A percentile compares a stretch with the other conserved stretches of the same genome.
phyloP scores from a whole-genome alignment of 2,329 filamentous ascomycete genomes.

The Fusarium setosum region DNA sequence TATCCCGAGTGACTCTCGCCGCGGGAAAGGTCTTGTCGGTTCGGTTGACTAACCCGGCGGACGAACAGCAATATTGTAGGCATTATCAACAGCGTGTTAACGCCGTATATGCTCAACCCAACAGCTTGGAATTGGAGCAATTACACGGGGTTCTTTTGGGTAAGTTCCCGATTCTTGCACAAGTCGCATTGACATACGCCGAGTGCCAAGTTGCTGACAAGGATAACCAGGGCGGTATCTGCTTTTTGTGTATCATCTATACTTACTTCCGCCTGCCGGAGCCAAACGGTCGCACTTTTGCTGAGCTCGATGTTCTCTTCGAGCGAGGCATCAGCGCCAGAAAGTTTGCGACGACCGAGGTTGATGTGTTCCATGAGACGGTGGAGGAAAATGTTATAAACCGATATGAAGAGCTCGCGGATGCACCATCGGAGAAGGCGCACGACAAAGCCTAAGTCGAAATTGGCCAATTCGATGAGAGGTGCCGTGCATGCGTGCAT shows the following conservation, averaged over 20 bases:
- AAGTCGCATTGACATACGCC: not conserved
- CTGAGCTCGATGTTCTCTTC: constrained; percentile 87
- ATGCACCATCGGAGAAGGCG: constrained; percentile 29
- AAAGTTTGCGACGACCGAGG: constrained; percentile 73
- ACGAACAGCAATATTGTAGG: constrained; percentile 76
- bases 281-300: constrained; percentile 82
- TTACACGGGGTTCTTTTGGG: constrained; percentile 89
- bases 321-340: constrained; percentile 77
- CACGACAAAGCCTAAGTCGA: constrained; percentile 28
- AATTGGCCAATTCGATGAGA: constrained; percentile 7
- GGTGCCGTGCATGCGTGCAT: not conserved
- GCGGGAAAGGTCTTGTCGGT: not conserved
- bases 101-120: constrained; percentile 94
- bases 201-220: constrained; percentile 16
- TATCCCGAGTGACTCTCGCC: not conserved
- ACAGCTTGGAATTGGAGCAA: constrained; percentile 89
- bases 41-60: constrained; percentile 23
- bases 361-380: constrained; percentile 66
- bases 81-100: constrained; percentile 84
- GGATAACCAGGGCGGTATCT: constrained; percentile 70
- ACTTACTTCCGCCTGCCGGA: constrained; percentile 72
- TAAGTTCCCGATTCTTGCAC: constrained; percentile 46
- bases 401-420: constrained; percentile 56
- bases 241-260: constrained; percentile 84
- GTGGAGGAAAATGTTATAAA: constrained; percentile 61